phyloP scores from a whole-genome alignment of 768 basidiomycete species.

The Rubroboletus satanas region DNA sequence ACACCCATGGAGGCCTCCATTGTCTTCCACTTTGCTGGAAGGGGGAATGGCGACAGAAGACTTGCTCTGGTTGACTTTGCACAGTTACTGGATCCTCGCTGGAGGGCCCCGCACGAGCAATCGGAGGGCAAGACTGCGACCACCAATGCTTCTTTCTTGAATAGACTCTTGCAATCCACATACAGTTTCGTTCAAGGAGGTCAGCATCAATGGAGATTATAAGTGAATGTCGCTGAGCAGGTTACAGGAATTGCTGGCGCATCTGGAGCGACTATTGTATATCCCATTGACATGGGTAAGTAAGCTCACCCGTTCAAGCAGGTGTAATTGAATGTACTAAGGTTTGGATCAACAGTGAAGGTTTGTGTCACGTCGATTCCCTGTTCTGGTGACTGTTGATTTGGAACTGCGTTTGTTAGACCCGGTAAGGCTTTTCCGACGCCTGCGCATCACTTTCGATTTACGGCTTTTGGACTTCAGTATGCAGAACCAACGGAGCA shows the following conservation, averaged over 20 bases:
- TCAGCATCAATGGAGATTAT: constrained; percentile 26
- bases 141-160: constrained; percentile 43
- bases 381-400: constrained; percentile 6
- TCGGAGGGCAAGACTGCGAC: constrained; percentile 32
- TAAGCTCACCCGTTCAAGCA: constrained; percentile 16
- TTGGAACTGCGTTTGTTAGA: constrained; percentile 35
- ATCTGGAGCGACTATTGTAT: constrained; percentile 94
- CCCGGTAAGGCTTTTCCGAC: constrained; percentile 42
- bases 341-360: constrained; percentile 52
- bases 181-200: constrained; percentile 91
- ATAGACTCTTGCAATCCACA: constrained; percentile 59
- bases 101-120: constrained; percentile 68
- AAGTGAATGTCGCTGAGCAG: constrained; percentile 12
- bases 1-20: constrained; percentile 98
- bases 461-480: constrained; percentile 35
- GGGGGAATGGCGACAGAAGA: constrained; percentile 65
- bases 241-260: constrained; percentile 80
- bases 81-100: constrained; percentile 86
- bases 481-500: constrained; percentile 97
- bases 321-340: constrained; percentile 6
- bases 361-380: constrained; percentile 37
- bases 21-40: constrained; percentile 94
- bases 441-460: background rate
- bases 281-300: constrained; percentile 91
- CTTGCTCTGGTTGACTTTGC: constrained; percentile 89